These are phyloP conservation scores for Populus davidiana DNA, from an alignment of 345 rosid species.

Conservation along the genomic window DNA sequence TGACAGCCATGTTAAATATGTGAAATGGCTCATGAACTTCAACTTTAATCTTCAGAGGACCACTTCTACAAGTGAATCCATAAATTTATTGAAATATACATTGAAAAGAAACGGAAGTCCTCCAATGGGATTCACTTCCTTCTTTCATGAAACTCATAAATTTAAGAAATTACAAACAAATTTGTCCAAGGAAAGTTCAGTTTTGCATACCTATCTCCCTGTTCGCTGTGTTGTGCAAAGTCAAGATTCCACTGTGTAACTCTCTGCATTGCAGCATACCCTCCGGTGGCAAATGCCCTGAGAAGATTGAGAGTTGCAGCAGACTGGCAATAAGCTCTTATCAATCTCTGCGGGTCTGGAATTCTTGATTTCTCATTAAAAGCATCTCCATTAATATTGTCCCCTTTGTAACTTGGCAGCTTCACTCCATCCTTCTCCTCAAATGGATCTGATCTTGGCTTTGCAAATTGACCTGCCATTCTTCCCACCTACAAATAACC, in stretches of 20 bases:
- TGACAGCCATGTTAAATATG: not conserved
- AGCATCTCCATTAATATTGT: conserved; percentile 25
- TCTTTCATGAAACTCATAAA: not conserved
- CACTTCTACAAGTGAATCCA: not conserved
- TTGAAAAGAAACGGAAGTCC: not conserved
- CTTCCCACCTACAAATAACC: conserved; percentile 26
- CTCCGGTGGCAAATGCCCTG: conserved; percentile 32
- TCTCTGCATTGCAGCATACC: conserved; percentile 35
- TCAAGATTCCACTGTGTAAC: conserved; percentile 34
- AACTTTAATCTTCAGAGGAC: not conserved
- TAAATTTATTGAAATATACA: not conserved
- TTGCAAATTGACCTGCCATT: conserved; percentile 37
- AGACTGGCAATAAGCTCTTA: conserved; percentile 31
- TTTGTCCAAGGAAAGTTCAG: not conserved
- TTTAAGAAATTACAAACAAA: not conserved
- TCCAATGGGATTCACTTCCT: not conserved
- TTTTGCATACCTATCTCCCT: conserved; percentile 24
- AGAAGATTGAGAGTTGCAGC: conserved; percentile 31
- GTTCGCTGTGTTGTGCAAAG: conserved; percentile 29
- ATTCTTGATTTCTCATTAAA: conserved; percentile 25
- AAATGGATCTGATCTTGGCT: conserved; percentile 24
- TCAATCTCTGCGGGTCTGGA: conserved; percentile 30
- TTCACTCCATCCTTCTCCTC: conserved; percentile 31
- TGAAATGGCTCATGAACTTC: not conserved
- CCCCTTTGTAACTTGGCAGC: conserved; percentile 32